Base-by-base conservation (phyloP, 208 protist species). In the Leishmania turanica region DNA sequence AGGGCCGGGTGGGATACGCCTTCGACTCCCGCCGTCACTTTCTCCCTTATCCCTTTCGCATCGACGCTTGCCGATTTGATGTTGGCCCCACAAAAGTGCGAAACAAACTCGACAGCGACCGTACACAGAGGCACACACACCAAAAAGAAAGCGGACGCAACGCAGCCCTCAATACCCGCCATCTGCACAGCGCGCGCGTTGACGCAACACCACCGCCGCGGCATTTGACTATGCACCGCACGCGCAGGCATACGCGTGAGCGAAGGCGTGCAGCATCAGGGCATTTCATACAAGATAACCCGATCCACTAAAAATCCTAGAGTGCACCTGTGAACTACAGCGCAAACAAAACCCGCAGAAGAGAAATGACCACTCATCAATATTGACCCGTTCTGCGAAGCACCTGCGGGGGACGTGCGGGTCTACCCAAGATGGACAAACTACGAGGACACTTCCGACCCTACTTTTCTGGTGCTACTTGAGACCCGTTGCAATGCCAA, bases 401-500 rank as follows among this genome's bases (percentile, higher is more conserved):
- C 56, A 76, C n/a, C 40, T 45, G 17, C 31, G 27, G 15, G 17
- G 15, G 31, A 2, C 31, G 37, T 45, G 17, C 51, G 27, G 31
- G 11, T 37, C 24, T 3, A 24, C 11, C 49, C 70, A 19, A 11
- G 17, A 42, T 21, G 17, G 1, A 40, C n/a, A 24, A 60, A 62
- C 49, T 42, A 21, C 17, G 51, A 34, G 21, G 49, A 45, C n/a
- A 40, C 51, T 21, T 49, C 53, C 24, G 54, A 15, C 6, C 11
- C 60, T 60, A 42, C 24, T 34, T 47, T 75, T 64, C 17, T 42
- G 64, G 19, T 72, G 3, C 74, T 84, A 91, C 82, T 95, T 92
- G 37, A 91, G 75, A 27, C 91, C 92, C 17, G 87, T 88, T 24
- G 88, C 85, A 47, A 93, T 75, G 24, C 85, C 92, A 49, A 97